Evolutionary conservation across 805 yeast genomes (phyloP).

Genomic region (Debaryomyces prosopidis): DNA sequence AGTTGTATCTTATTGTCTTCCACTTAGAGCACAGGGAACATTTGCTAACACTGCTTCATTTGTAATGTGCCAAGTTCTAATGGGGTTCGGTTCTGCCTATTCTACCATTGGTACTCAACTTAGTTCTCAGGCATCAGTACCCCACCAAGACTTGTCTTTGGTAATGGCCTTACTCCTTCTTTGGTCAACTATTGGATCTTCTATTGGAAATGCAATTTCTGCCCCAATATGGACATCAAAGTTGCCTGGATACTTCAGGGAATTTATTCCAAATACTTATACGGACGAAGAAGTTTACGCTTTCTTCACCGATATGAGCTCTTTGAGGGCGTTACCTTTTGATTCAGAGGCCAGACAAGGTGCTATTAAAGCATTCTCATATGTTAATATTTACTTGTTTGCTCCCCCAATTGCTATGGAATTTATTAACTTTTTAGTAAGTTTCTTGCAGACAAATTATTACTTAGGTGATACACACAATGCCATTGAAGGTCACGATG

Average conservation of each 20-base stretch:
- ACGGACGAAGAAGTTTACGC: constrained; percentile 16
- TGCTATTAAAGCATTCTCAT: constrained; percentile 30
- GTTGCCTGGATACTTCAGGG: constrained; percentile 25
- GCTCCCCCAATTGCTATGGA: constrained; percentile 27
- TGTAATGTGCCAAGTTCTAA: constrained; percentile 31
- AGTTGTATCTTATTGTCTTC: constrained; percentile 31
- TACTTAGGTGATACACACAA: constrained; percentile 28
- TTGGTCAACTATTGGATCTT: constrained; percentile 35
- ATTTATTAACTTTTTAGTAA: constrained; percentile 25
- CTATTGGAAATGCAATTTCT: constrained; percentile 40
- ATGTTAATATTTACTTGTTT: constrained; percentile 26
- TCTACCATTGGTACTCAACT: constrained; percentile 35
- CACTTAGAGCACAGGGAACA: constrained; percentile 16
- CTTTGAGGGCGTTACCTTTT: constrained; percentile 21
- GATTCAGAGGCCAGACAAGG: constrained; percentile 27
- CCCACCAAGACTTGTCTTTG: constrained; percentile 42
- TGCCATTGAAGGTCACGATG: background rate
- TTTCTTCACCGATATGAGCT: constrained; percentile 21
- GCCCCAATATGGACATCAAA: constrained; percentile 33
- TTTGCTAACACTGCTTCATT: constrained; percentile 24
- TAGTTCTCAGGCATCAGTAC: constrained; percentile 42
- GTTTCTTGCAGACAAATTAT: constrained; percentile 33
- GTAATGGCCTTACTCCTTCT: constrained; percentile 36
- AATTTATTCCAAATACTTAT: constrained; percentile 23
- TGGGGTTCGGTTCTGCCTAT: constrained; percentile 43